phyloP scores from a whole-genome alignment of 169 alveolate species.

The Cryptosporidium meleagridis region DNA sequence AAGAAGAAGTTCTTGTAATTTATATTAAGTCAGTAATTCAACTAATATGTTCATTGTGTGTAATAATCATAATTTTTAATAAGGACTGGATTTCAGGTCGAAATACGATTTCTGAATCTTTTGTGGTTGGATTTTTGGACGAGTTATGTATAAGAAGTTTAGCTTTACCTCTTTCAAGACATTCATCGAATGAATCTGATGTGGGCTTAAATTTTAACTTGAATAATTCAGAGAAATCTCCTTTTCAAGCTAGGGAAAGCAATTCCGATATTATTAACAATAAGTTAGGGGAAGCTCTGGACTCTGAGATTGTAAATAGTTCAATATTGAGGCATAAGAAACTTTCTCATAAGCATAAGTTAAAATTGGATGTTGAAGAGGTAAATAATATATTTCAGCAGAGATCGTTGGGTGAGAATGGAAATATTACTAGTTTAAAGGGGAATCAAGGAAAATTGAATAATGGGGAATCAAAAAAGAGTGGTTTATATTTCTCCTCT shows the following conservation, averaged over 20 bases:
- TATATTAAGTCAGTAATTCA: constrained; percentile 31
- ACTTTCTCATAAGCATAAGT: background rate
- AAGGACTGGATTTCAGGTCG: constrained; percentile 54
- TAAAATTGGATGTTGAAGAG: background rate
- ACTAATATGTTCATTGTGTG: constrained; percentile 2
- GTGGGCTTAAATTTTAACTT: background rate
- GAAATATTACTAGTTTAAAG: background rate
- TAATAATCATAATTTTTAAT: constrained; percentile 4
- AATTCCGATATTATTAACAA: background rate
- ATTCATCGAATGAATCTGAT: background rate
- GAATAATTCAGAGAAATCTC: background rate
- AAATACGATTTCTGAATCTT: background rate
- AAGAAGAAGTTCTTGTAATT: constrained; percentile 49
- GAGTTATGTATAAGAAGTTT: constrained; percentile 18
- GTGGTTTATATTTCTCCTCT: background rate
- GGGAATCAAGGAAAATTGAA: constrained; percentile 1
- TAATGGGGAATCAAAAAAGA: background rate
- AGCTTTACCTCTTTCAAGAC: background rate
- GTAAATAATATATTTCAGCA: background rate
- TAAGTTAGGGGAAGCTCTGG: background rate
- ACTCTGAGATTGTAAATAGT: background rate
- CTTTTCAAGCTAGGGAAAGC: background rate
- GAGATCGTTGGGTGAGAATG: background rate
- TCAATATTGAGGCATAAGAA: constrained; percentile 7
- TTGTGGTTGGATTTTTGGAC: constrained; percentile 13